Conservation (phyloP, 768 basidiomycete genomes). For the Chalciporus piperatus region DNA sequence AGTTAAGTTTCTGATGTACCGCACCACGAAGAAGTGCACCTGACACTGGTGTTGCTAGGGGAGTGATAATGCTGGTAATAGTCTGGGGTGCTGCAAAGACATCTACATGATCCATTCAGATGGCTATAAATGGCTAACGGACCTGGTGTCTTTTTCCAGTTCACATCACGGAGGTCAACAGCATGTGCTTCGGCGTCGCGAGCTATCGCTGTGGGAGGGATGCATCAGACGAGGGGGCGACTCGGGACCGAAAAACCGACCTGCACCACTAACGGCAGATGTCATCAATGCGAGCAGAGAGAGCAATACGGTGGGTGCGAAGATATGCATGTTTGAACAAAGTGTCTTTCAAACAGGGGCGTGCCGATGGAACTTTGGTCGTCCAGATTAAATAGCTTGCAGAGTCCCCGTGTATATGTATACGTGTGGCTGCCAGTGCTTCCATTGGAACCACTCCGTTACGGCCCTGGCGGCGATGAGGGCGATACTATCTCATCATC, state of each 20-base stretch:
- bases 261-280: conserved; percentile 6
- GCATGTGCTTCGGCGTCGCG: neutral
- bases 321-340: conserved; percentile 9
- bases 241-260: conserved; percentile 1
- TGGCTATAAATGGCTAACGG: no score
- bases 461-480: neutral
- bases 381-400: conserved; percentile 11
- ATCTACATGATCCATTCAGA: neutral
- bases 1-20: conserved; percentile 13
- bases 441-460: neutral
- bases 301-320: conserved; percentile 8
- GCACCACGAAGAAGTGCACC: conserved; percentile 7
- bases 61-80: neutral
- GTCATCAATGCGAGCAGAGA: conserved; percentile 12
- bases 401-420: neutral
- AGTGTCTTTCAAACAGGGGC: neutral
- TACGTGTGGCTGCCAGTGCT: no score
- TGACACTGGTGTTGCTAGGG: neutral
- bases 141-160: neutral
- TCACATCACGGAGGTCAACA: neutral
- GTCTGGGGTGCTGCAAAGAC: neutral
- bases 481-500: no score
- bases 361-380: neutral
- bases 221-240: neutral
- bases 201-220: neutral